Conservation (phyloP, 495 filamentous ascomycete genomes). For the Xylaria longipes region DNA sequence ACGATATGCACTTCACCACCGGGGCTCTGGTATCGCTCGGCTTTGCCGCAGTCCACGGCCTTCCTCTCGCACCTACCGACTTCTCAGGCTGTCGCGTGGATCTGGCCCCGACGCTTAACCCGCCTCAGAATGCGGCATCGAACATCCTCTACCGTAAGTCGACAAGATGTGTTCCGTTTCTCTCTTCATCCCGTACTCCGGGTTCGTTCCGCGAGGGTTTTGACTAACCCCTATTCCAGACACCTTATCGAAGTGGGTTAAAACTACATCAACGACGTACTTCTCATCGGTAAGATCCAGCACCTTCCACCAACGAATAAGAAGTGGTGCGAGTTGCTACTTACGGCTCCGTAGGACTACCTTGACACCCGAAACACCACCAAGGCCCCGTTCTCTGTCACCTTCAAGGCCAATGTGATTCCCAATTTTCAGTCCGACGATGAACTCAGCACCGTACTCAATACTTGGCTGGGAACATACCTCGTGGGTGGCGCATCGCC, state of each 20-base stretch:
- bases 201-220: neutral
- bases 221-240: neutral
- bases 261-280: neutral
- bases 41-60: conserved; percentile 11
- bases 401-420: conserved; percentile 19
- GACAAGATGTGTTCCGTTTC: neutral
- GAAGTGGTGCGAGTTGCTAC: neutral
- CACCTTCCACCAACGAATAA: neutral
- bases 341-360: neutral
- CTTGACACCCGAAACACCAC: conserved; percentile 18
- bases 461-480: conserved; percentile 15
- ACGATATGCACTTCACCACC: conserved; percentile 20
- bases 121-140: neutral
- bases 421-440: neutral
- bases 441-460: neutral
- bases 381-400: conserved; percentile 19
- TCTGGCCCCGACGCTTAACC: conserved; percentile 1
- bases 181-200: neutral
- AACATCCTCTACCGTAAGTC: conserved; percentile 21
- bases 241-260: conserved; percentile 19
- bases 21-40: conserved; percentile 3
- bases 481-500: conserved; percentile 9
- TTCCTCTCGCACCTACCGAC: conserved; percentile 1
- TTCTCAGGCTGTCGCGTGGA: conserved; percentile 16
- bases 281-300: conserved; percentile 16